Base-by-base conservation (phyloP, 371 early-diverging fungal species). In the Choanephora cucurbitarum region DNA sequence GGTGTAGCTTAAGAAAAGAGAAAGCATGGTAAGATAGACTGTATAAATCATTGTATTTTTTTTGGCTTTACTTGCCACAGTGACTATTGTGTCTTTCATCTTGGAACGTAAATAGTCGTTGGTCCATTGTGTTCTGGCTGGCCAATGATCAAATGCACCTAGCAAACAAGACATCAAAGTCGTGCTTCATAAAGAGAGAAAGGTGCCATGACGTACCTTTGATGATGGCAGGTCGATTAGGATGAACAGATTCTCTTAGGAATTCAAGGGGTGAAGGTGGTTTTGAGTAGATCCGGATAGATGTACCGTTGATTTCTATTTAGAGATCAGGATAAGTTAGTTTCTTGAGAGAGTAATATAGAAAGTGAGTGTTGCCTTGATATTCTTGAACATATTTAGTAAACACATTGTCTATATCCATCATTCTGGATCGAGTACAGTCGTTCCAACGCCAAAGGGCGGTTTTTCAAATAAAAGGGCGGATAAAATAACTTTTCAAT, bases 101-200 rank as follows among this genome's bases (percentile, higher is more conserved):
- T 55, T 69, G 3, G 62, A 44, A 6, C 71, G 48, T 7, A 91
- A 58, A 56, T 91, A 88, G 0, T 78, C 81, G 44, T 80, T 78
- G 11, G 79, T 77, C 91, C 91, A 90, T 46, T 73, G 55, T 8
- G 62, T 58, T 45, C 74, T 57, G 0, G 91, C 91, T 4, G 84
- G 83, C 88, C 88, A 91, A 34, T 79, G 67, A 24, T 69, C 58
- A 53, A 73, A 59, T 1, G 70, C 73, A 32, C 60, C 71, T 75
- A 47, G n/a, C n/a, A n/a, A 13, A 22, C 3, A 11, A 46, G 1
- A 45, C 22, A 22, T 15, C 21, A 8, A n/a, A 2, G 11, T 21
- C 9, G 8, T 4, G 13, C 5, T 7, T 4, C 13, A 11, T 4
- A 19, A 19, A 0, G 14, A 10, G 1, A 42, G 9, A 3, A 34